Base-by-base conservation (phyloP, 352 stramenopile genomes). In the Phytopythium oedochilum region DNA sequence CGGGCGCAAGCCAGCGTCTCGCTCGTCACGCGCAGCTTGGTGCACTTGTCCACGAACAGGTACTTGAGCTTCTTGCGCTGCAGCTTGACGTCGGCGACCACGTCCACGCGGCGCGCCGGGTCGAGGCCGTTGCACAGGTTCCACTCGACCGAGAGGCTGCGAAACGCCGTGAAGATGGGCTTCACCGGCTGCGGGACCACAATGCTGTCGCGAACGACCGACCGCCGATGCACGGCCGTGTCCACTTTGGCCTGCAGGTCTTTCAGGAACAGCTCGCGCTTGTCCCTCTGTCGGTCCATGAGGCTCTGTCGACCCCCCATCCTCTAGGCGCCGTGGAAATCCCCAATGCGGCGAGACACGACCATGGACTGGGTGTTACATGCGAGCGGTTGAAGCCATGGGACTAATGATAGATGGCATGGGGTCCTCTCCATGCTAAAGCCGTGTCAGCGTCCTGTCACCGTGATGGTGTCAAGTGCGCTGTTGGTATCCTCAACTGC, bases 51-150 rank as follows among this genome's bases (percentile, higher is more conserved):
- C 7, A 88, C 74, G 17, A 85, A 73, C 2, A 82, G 54, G n/a
- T 73, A 68, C 35, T 75, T 77, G 15, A 66, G 35, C 7, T 64
- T 63, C 54, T 78, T 83, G 26, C 71, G 68, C 59, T 82, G 66
- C 0, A 82, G 56, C 57, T 85, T 85, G 6, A 67, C 40, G 53
- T 84, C 73, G 3, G 63, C 56, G 0, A 88, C 75, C 15, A 88
- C 75, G 50, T 85, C 71, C 18, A 88, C 75, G 7, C 70, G 66
- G 18, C 75, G 59, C 5, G 70, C 71, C 40, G 75, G 73, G 39
- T 88, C 78, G 53, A 82, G 68, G 35, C 70, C 78, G 25, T 75
- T 61, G 48, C 78, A 88, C 23, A 86, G 32, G 60, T 88, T 88
- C 78, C 73, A 86, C 49, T 86, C 71, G 8, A 80, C 61, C n/a